A percentile compares a stretch with the other conserved stretches of the same genome.
These are phyloP conservation scores for Thermoascus crustaceus DNA, from an alignment of 2,329 filamentous ascomycete species.

Conservation along the genomic window DNA sequence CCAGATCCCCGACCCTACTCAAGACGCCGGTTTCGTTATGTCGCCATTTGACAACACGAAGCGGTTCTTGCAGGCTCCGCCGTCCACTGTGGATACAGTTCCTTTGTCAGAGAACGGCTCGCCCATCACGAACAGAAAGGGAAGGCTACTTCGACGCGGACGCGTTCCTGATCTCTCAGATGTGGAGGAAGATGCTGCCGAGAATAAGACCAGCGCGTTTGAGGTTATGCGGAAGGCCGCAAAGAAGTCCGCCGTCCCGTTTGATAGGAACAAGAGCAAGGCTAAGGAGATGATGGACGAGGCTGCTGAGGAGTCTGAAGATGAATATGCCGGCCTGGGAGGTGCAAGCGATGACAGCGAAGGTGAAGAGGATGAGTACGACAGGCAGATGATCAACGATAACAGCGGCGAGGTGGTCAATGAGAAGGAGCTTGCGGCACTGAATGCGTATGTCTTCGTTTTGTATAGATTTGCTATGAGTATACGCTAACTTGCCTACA, in stretches of 20 bases:
- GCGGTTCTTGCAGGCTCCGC: conserved; percentile 56
- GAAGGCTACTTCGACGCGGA: conserved; percentile 45
- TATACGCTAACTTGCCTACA: conserved; percentile 30
- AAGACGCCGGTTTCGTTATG: conserved; percentile 68
- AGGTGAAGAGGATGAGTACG: conserved; percentile 64
- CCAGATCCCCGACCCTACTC: conserved; percentile 65
- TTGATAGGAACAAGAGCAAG: conserved; percentile 78
- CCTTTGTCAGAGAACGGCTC: conserved; percentile 51
- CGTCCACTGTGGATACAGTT: conserved; percentile 65
- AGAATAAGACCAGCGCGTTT: conserved; percentile 51
- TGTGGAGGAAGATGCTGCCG: conserved; percentile 26
- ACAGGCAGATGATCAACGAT: conserved; percentile 87
- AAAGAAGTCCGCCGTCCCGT: conserved; percentile 49
- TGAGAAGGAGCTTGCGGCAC: conserved; percentile 71
- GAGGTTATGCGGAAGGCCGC: conserved; percentile 61
- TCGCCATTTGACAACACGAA: conserved; percentile 60
- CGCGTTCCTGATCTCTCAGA: conserved; percentile 38
- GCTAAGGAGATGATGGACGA: conserved; percentile 84
- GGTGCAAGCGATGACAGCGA: conserved; percentile 82
- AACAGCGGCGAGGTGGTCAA: conserved; percentile 67
- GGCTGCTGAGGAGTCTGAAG: conserved; percentile 93
- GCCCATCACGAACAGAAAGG: conserved; percentile 55
- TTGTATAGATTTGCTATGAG: conserved; percentile 5
- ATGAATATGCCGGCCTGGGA: conserved; percentile 92
- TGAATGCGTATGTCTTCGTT: conserved; percentile 65